Conservation (phyloP, 2,329 filamentous ascomycete genomes). For the Fusarium nanum region DNA sequence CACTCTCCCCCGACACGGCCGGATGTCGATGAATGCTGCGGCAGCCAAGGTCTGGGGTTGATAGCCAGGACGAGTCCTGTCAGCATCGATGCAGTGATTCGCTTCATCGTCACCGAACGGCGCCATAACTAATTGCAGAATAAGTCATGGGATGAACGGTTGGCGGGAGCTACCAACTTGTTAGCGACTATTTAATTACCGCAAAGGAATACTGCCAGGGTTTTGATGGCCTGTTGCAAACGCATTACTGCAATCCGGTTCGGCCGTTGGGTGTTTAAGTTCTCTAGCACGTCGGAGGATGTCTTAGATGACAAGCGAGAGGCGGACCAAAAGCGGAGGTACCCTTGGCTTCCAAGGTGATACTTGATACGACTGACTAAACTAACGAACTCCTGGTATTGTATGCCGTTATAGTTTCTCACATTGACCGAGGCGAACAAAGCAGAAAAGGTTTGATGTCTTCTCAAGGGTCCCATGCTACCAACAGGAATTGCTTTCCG, state of each 20-base stretch:
- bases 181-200: slow-evolving; percentile 40
- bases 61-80: slow-evolving; percentile 17
- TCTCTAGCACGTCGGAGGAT: slow-evolving; percentile 19
- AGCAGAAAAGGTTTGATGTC: slow-evolving; percentile 12
- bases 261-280: slow-evolving; percentile 30
- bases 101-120: slow-evolving; percentile 29
- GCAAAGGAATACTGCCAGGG: slow-evolving; percentile 29
- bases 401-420: slow-evolving; percentile 5
- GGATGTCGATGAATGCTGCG: slow-evolving; percentile 29
- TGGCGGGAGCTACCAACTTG: slow-evolving; percentile 29
- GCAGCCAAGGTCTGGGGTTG: slow-evolving; percentile 31
- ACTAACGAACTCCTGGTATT: neutral
- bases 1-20: slow-evolving; percentile 20
- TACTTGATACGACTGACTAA: neutral
- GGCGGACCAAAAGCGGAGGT: neutral
- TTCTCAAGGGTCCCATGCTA: slow-evolving; percentile 37
- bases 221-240: slow-evolving; percentile 18
- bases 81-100: neutral
- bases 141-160: slow-evolving; percentile 32
- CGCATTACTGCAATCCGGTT: slow-evolving; percentile 28
- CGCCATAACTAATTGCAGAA: slow-evolving; percentile 20
- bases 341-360: neutral
- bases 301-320: slow-evolving; percentile 15
- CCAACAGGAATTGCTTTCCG: slow-evolving; percentile 14
- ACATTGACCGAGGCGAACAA: slow-evolving; percentile 2